Evolutionary conservation across 2,329 filamentous ascomycete species (phyloP).

Genomic region (Rutstroemia sp.): DNA sequence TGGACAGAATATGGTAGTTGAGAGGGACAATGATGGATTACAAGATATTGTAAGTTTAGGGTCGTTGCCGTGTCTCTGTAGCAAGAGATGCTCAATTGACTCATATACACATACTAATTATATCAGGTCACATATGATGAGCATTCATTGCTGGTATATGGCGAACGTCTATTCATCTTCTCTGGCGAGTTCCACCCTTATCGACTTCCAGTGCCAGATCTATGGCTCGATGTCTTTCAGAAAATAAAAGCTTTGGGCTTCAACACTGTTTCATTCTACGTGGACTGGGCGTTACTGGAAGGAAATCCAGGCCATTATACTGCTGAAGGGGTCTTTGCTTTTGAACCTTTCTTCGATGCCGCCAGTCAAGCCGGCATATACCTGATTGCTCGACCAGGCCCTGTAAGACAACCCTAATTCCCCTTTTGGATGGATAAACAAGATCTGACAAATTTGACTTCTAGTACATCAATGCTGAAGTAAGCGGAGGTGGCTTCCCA

Average conservation of each 20-base stretch:
- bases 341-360: constrained; percentile 70
- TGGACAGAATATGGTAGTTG: constrained; percentile 41
- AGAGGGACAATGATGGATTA: constrained; percentile 41
- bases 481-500: constrained; percentile 68
- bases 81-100: not conserved
- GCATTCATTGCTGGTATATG: constrained; percentile 53
- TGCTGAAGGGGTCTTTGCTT: constrained; percentile 63
- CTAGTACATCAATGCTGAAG: constrained; percentile 72
- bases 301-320: constrained; percentile 63
- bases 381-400: constrained; percentile 49
- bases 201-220: constrained; percentile 49
- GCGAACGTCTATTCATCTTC: constrained; percentile 55
- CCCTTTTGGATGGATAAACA: not conserved
- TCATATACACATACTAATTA: not conserved
- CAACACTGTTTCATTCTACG: constrained; percentile 72
- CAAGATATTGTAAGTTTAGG: constrained; percentile 45
- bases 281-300: constrained; percentile 72
- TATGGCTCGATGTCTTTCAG: constrained; percentile 69
- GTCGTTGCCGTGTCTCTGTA: not conserved
- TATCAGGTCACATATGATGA: constrained; percentile 52
- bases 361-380: constrained; percentile 69
- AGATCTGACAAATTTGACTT: constrained; percentile 13
- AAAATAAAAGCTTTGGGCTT: constrained; percentile 78
- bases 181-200: constrained; percentile 59
- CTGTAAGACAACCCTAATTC: constrained; percentile 14